Evolutionary conservation across 768 basidiomycete genomes (phyloP).

Genomic region (Mycena filopes): DNA sequence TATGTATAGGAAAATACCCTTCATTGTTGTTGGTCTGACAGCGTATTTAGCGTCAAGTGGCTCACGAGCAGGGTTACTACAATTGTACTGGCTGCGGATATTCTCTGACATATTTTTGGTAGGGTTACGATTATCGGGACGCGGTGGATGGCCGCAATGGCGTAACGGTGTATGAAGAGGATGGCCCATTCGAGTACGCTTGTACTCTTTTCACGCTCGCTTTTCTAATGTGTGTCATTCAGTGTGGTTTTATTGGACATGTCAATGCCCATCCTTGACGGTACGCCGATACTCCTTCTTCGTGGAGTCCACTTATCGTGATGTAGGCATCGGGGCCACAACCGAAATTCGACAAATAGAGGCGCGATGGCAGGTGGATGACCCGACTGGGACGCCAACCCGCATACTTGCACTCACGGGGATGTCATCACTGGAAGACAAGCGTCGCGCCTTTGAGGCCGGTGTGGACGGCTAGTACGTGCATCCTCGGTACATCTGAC

Average conservation of each 20-base stretch:
- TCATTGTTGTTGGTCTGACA: conserved; percentile 25
- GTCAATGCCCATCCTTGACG: conserved; percentile 95
- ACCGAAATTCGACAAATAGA: conserved; percentile 85
- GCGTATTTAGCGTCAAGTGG: conserved; percentile 64
- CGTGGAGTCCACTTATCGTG: background rate
- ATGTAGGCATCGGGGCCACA: conserved; percentile 84
- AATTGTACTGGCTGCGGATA: conserved; percentile 30
- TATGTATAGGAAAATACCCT: conserved; percentile 51
- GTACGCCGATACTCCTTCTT: conserved; percentile 49
- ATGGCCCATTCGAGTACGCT: conserved; percentile 89
- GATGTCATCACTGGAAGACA: conserved; percentile 93
- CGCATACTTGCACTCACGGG: conserved; percentile 92
- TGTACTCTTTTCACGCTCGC: background rate
- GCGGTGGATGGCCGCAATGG: conserved; percentile 90
- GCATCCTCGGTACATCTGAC: background rate
- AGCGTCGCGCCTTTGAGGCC: conserved; percentile 88
- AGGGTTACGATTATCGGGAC: conserved; percentile 81
- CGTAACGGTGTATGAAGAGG: conserved; percentile 74
- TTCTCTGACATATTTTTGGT: conserved; percentile 34
- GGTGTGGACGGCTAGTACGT: conserved; percentile 97
- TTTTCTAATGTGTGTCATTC: conserved; percentile 27
- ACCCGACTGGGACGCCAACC: conserved; percentile 39
- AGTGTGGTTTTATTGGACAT: conserved; percentile 90
- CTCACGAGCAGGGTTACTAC: conserved; percentile 63
- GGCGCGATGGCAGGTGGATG: conserved; percentile 44